Conservation (phyloP, 805 yeast genomes). For the Saturnispora sanitii region DNA sequence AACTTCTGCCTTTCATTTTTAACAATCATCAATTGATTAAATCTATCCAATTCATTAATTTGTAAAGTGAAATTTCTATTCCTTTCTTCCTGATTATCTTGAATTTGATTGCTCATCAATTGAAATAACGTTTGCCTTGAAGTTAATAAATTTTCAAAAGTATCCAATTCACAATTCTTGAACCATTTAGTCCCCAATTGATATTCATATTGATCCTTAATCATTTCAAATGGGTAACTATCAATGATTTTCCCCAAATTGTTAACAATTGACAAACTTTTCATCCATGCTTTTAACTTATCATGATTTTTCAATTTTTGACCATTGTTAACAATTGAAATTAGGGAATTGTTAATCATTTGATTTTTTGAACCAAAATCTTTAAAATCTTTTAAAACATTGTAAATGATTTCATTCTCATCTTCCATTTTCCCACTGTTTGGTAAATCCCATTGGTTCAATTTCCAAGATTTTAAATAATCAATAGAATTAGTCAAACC, state of each 20-base stretch:
- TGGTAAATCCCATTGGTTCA: slow-evolving; percentile 71
- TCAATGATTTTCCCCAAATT: slow-evolving; percentile 16
- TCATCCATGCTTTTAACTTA: slow-evolving; percentile 21
- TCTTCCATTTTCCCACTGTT: slow-evolving; percentile 27
- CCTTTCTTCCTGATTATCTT: neutral
- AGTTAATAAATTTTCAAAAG: slow-evolving; percentile 35
- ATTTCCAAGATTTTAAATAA: slow-evolving; percentile 67
- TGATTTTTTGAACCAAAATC: slow-evolving; percentile 24
- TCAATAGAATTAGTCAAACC: slow-evolving; percentile 15
- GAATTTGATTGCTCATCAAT: slow-evolving; percentile 10
- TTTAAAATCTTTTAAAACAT: slow-evolving; percentile 37
- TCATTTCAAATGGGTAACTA: slow-evolving; percentile 10
- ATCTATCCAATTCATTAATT: slow-evolving; percentile 32
- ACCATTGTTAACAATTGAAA: slow-evolving; percentile 1
- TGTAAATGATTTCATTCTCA: slow-evolving; percentile 42
- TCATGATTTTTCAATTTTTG: slow-evolving; percentile 2
- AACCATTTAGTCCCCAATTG: slow-evolving; percentile 30
- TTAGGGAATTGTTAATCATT: slow-evolving; percentile 16
- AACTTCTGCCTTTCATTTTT: slow-evolving; percentile 38
- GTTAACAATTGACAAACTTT: slow-evolving; percentile 25
- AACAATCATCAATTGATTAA: slow-evolving; percentile 32
- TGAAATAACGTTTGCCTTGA: slow-evolving; percentile 33
- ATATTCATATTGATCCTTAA: slow-evolving; percentile 8
- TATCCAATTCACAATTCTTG: slow-evolving; percentile 24
- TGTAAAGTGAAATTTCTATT: slow-evolving; percentile 17